Base-by-base conservation (phyloP, 139 green algal genomes). In the Chlorella sorokiniana region DNA sequence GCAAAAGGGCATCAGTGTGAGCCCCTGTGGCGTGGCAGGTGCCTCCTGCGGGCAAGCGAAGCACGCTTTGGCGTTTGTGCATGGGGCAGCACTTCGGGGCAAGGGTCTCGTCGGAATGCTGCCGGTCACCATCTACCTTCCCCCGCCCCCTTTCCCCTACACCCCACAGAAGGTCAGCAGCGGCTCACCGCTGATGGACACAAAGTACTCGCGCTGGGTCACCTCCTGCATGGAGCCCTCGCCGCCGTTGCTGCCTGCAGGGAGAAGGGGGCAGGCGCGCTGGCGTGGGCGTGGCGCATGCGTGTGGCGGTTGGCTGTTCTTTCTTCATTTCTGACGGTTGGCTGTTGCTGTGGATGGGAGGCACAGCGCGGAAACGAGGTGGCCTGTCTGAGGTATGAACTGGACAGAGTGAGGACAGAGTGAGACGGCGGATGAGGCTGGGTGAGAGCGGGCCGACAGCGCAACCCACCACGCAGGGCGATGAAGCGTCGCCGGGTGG, bases 171-270 rank as follows among this genome's bases (percentile, higher is more conserved):
- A 45, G 62, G 4, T 2, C 67, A 54, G 1, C n/a, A 11, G 48
- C 16, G 48, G 48, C 70, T 63, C 70, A 77, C 70, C 44, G 44
- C 70, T 77, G 31, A 77, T 41, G 0, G 38, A 41, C 16, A 77
- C 25, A 44, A n/a, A 77, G 27, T 42, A 40, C 16, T 77, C 70
- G 2, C 9, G 35, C 14, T 63, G 45, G 27, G 37, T 14, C 2
- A 77, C 70, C 45, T 64, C 70, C 20, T 77, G 44, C 16, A 64
- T 31, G 29, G 18, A n/a, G 42, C 38, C 70, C 1, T 14, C 1
- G 41, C 25, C 16, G 27, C n/a, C 22, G 23, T 22, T 22, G 16
- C 56, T 65, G 56, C 18, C 56, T 33, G 56, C 56, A 33, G 56
- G 16, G 56, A 65, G 6, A 33, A 22, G 10, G 56, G 56, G 16